These are phyloP conservation scores for Alternaria longipes DNA, from an alignment of 2,329 filamentous ascomycete species.

Conservation along the genomic window DNA sequence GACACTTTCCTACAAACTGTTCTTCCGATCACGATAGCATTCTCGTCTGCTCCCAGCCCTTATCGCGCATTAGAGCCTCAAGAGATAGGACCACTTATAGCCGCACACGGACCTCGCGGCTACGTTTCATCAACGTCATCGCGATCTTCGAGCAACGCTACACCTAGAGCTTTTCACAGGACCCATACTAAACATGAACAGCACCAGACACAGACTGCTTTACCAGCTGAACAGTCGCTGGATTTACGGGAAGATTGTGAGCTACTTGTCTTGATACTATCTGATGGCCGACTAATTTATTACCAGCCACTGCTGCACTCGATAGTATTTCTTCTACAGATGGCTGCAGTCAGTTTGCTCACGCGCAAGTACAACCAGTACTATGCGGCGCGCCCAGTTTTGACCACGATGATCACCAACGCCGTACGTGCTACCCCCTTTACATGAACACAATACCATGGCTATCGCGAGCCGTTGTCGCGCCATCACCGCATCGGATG, in stretches of 20 bases:
- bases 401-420: conserved; percentile 99
- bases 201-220: conserved; percentile 66
- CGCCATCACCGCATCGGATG: not conserved
- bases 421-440: conserved; percentile 66
- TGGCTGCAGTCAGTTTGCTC: conserved; percentile 83
- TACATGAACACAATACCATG: not conserved
- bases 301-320: conserved; percentile 84
- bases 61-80: conserved; percentile 7
- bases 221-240: conserved; percentile 75
- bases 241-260: conserved; percentile 76
- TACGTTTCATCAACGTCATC: conserved; percentile 44
- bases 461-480: conserved; percentile 2
- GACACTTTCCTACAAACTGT: conserved; percentile 23
- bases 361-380: conserved; percentile 90
- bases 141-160: conserved; percentile 31
- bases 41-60: conserved; percentile 6
- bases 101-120: conserved; percentile 28
- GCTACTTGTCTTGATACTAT: conserved; percentile 38
- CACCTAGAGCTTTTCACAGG: conserved; percentile 26
- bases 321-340: conserved; percentile 85
- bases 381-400: conserved; percentile 89
- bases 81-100: conserved; percentile 21
- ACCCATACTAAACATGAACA: conserved; percentile 45
- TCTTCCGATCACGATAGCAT: conserved; percentile 12
- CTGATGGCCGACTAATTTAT: conserved; percentile 18